Evolutionary conservation across 208 protist species (phyloP), one percentile per base, ranked within the genome.

Genomic region (Phytomonas francai): DNA sequence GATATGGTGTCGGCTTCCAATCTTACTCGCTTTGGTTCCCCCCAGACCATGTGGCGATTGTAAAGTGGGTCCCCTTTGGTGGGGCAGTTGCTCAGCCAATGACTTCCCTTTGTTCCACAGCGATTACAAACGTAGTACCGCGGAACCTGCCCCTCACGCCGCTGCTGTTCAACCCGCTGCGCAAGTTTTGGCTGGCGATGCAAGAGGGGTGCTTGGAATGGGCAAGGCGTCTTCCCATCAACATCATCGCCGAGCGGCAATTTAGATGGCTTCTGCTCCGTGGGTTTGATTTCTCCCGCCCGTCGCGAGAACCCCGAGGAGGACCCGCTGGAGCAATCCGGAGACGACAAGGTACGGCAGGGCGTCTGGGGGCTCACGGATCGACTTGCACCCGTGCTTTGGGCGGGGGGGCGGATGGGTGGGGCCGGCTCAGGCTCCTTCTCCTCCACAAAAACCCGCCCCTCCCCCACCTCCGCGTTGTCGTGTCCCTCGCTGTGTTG

Each of bases 71-170:
- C 77, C n/a, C 79, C 82, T 25, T 73, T 77, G 3, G 76, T 89
- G 27, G 88, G 88, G 68, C 88, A 94, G 51, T 88, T 84, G 59
- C 62, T 70, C 30, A 89, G 83, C 84, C 84, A 92, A 66, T 94
- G 89, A 12, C 64, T 66, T 0, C 89, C 89, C 72, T 94, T 94
- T 60, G 58, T 74, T 2, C 89, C 82, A 68, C 89, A 94, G 59
- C 86, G 84, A 68, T 87, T 63, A 70, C 89, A 94, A 7, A 94
- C 85, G 70, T 94, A 92, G 68, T 91, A 94, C 34, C 72, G 76
- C 32, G 84, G 81, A 58, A 92, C 89, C 25, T 78, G 71, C 30
- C 71, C 30, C n/a, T 31, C n/a, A 19, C 14, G 11, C 39, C 39
- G 39, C 39, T 45, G 39, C 39, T 45, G 39, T 11, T 45, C 39